phyloP scores from a whole-genome alignment of 495 filamentous ascomycete genomes.

The Penicillium lividum region DNA sequence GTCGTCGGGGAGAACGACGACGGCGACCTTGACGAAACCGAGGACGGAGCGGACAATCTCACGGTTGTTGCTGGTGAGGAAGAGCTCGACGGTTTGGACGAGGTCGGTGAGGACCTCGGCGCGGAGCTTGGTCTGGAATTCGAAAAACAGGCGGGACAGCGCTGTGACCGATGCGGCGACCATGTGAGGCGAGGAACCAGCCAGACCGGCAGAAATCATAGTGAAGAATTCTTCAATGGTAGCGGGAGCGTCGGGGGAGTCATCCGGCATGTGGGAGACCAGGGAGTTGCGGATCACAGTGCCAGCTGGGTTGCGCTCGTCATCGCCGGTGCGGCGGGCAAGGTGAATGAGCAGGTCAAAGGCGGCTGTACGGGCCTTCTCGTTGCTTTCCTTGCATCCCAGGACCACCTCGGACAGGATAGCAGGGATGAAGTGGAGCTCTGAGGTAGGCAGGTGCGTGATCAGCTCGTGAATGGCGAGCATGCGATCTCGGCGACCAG shows the following conservation, averaged over 20 bases:
- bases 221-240: constrained; percentile 94
- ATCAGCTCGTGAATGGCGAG: constrained; percentile 77
- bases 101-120: constrained; percentile 69
- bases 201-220: constrained; percentile 95
- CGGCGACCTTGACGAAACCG: constrained; percentile 93
- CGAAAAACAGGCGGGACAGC: constrained; percentile 84
- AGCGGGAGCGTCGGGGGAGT: constrained; percentile 74
- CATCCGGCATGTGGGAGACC: constrained; percentile 77
- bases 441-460: constrained; percentile 68
- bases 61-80: constrained; percentile 90
- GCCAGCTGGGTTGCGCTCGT: constrained; percentile 57
- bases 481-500: constrained; percentile 81
- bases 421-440: constrained; percentile 88
- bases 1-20: constrained; percentile 77
- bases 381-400: constrained; percentile 94
- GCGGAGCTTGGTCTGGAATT: constrained; percentile 66
- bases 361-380: constrained; percentile 82
- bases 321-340: constrained; percentile 71
- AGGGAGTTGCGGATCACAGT: constrained; percentile 78
- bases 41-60: constrained; percentile 92
- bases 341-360: constrained; percentile 91
- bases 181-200: constrained; percentile 90
- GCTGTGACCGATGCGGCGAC: constrained; percentile 92
- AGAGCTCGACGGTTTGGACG: constrained; percentile 89
- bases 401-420: constrained; percentile 92